These are phyloP conservation scores for Dendrobium nobile DNA, from an alignment of 106 monocot species.

Conservation along the genomic window DNA sequence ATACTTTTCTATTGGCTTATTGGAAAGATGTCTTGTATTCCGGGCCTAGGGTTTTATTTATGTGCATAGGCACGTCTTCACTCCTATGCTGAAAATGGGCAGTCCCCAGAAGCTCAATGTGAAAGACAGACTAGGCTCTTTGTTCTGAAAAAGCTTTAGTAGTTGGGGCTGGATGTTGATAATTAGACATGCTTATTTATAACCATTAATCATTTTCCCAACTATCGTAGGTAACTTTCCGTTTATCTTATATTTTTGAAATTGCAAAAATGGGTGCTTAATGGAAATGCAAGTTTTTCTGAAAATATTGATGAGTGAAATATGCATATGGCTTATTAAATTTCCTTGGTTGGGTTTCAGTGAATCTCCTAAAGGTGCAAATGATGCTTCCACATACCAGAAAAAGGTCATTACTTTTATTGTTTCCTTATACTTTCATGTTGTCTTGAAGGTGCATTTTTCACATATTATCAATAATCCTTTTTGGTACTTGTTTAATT, in stretches of 20 bases:
- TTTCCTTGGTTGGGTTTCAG: constrained; percentile 33
- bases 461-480: neutral
- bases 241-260: neutral
- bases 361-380: constrained; percentile 96
- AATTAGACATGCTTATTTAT: neutral
- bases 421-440: neutral
- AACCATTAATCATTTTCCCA: neutral
- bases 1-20: neutral
- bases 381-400: constrained; percentile 94
- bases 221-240: neutral
- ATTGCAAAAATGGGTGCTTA: neutral
- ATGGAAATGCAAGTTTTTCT: neutral
- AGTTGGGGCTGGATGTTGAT: neutral
- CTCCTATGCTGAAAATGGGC: neutral
- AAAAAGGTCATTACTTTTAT: constrained; percentile 60
- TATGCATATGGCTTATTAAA: constrained; percentile 8
- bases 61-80: neutral
- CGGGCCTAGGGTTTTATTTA: neutral
- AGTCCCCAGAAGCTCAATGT: neutral
- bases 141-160: neutral
- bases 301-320: neutral
- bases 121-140: neutral
- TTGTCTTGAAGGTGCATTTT: neutral
- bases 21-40: neutral
- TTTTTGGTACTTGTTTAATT: neutral